Percentiles rank a stretch among this genome's conserved stretches.
Evolutionary conservation across 1,139 yeast genomes (phyloP).

Genomic region (Pichia sp.): DNA sequence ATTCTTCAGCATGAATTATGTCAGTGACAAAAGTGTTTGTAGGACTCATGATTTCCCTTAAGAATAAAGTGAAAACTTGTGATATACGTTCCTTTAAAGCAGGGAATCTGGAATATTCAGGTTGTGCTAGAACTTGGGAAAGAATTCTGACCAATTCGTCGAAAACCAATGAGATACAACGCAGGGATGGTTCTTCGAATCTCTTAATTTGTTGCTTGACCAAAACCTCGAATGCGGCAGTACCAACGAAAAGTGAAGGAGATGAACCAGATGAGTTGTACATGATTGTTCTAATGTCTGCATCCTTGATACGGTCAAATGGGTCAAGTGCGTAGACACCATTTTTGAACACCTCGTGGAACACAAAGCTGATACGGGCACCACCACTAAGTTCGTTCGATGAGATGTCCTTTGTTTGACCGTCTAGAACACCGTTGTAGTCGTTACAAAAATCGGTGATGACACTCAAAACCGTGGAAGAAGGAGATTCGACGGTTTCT

Average conservation of each 20-base stretch:
- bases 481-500: conserved; percentile 82
- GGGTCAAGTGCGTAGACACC: conserved; percentile 95
- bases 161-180: conserved; percentile 86
- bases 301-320: conserved; percentile 93
- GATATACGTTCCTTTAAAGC: conserved; percentile 82
- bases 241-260: conserved; percentile 96
- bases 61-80: conserved; percentile 70
- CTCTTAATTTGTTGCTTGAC: conserved; percentile 93
- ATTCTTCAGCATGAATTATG: conserved; percentile 79
- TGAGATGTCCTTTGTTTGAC: conserved; percentile 86
- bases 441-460: conserved; percentile 92
- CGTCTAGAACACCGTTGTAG: conserved; percentile 85
- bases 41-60: conserved; percentile 77
- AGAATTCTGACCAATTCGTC: conserved; percentile 92
- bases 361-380: conserved; percentile 95
- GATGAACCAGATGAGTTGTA: conserved; percentile 96
- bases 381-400: conserved; percentile 90
- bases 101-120: conserved; percentile 86
- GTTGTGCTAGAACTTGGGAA: conserved; percentile 76
- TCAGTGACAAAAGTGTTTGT: conserved; percentile 83
- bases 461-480: conserved; percentile 83
- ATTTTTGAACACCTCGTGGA: conserved; percentile 91
- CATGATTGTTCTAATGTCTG: conserved; percentile 96
- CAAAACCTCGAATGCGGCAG: conserved; percentile 93
- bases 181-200: conserved; percentile 88